phyloP scores from a whole-genome alignment of 2,329 filamentous ascomycete species.

The Acrocalymma vagum region DNA sequence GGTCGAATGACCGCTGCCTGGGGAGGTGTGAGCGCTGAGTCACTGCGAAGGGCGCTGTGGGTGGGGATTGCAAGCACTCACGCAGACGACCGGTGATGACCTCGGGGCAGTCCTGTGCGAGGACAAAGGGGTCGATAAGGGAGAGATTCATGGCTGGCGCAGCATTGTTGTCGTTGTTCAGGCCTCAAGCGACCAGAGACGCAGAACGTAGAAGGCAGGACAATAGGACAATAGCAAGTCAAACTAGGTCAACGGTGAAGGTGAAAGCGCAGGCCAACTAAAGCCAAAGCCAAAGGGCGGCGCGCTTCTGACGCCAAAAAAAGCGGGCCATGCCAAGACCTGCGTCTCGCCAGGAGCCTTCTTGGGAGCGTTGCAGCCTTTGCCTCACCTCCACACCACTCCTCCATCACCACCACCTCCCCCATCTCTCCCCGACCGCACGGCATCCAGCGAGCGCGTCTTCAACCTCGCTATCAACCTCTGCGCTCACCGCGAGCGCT shows the following conservation, averaged over 20 bases:
- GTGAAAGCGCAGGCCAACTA: neutral
- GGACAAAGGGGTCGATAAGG: slow-evolving; percentile 74
- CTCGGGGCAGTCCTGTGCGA: slow-evolving; percentile 87
- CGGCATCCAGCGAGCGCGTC: slow-evolving; percentile 45
- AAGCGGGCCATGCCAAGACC: too few species aligned
- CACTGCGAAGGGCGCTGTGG: slow-evolving; percentile 66
- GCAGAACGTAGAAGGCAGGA: too few species aligned
- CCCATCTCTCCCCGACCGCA: slow-evolving; percentile 41
- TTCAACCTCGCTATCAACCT: slow-evolving; percentile 28
- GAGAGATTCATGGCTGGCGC: slow-evolving; percentile 75
- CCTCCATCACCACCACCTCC: slow-evolving; percentile 33
- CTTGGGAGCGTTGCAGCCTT: slow-evolving; percentile 17
- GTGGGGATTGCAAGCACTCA: slow-evolving; percentile 54
- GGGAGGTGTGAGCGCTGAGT: slow-evolving; percentile 26
- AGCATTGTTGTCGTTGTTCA: too few species aligned
- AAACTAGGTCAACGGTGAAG: neutral
- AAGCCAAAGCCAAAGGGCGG: neutral
- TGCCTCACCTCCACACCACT: slow-evolving; percentile 24
- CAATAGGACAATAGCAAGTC: too few species aligned
- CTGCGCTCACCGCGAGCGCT: slow-evolving; percentile 35
- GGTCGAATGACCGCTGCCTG: slow-evolving; percentile 70
- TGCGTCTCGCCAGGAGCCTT: slow-evolving; percentile 20
- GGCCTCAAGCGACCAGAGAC: neutral
- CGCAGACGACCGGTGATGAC: slow-evolving; percentile 88
- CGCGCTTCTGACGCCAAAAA: slow-evolving; percentile 2